These are phyloP conservation scores for Xerocomellus chrysenteron DNA, from an alignment of 768 basidiomycete species.

Conservation along the genomic window DNA sequence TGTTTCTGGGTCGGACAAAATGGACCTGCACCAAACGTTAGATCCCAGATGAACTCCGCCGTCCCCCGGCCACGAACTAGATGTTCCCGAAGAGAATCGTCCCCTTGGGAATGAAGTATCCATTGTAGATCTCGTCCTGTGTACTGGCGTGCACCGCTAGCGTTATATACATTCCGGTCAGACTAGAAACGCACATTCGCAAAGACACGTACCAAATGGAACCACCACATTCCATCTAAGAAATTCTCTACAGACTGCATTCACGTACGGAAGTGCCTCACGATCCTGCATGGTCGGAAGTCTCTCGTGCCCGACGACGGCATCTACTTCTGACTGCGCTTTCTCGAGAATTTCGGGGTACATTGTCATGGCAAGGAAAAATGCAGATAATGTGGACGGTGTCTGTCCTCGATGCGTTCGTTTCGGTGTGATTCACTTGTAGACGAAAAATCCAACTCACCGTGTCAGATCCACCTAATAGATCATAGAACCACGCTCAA, in stretches of 20 bases:
- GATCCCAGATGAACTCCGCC: not conserved
- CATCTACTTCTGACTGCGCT: slow-evolving; percentile 15
- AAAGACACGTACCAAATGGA: not conserved
- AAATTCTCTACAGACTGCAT: slow-evolving; percentile 16
- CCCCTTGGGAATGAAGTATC: slow-evolving; percentile 27
- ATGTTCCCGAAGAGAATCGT: slow-evolving; percentile 2
- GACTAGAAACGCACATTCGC: not conserved
- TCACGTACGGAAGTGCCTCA: slow-evolving; percentile 13
- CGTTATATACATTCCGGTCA: not conserved
- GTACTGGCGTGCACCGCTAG: slow-evolving; percentile 8
- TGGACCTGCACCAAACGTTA: slow-evolving; percentile 1
- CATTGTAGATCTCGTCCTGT: slow-evolving; percentile 18
- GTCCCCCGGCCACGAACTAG: slow-evolving; percentile 4
- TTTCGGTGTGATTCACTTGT: not conserved
- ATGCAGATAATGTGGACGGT: slow-evolving; percentile 4
- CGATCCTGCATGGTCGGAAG: slow-evolving; percentile 12
- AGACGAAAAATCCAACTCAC: slow-evolving; percentile 22
- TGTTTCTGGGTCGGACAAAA: slow-evolving; percentile 4
- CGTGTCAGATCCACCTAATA: slow-evolving; percentile 27
- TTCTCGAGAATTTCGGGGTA: slow-evolving; percentile 4
- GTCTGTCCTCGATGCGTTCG: slow-evolving; percentile 11
- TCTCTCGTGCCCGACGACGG: slow-evolving; percentile 1
- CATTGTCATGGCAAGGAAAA: slow-evolving; percentile 17
- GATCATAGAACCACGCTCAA: not conserved
- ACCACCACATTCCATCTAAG: slow-evolving; percentile 6